Base-by-base conservation (phyloP, 2,329 filamentous ascomycete species). In the Pseudocercospora ulei region DNA sequence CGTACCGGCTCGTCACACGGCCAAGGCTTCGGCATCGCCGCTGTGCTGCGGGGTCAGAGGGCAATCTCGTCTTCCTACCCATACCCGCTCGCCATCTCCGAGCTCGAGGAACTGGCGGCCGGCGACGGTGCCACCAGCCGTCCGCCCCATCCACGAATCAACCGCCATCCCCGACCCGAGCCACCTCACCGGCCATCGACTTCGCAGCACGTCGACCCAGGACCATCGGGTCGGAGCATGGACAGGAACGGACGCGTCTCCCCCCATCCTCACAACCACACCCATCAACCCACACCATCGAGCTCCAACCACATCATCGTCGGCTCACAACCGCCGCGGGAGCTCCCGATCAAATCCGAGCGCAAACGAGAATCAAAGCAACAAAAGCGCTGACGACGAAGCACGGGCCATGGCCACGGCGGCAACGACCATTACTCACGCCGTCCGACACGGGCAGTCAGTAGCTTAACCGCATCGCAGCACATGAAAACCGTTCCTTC, bases 311-410 rank as follows among this genome's bases (percentile, higher is more conserved):
- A 26, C 24, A 6, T 7, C 7, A 4, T 9, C 24, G 4, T 26
- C 24, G 24, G n/a, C 24, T 26, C 24, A 26, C n/a, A 26, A 26
- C 24, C 12, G 7, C n/a, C 24, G 24, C 24, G n/a, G n/a, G n/a
- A 26, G 12, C 24, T 26, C 24, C 4, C 5, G 24, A 6, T 26
- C 24, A n/a, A n/a, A n/a, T n/a, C n/a, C n/a, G n/a, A n/a, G n/a
- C n/a, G n/a, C n/a, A n/a, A n/a, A n/a, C n/a, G n/a, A n/a, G n/a
- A n/a, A n/a, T n/a, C n/a, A n/a, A n/a, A n/a, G n/a, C n/a, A n/a
- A n/a, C n/a, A n/a, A n/a, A n/a, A n/a, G n/a, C n/a, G n/a, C n/a
- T n/a, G n/a, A n/a, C n/a, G n/a, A n/a, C n/a, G n/a, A n/a, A n/a
- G n/a, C n/a, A n/a, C n/a, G n/a, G n/a, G n/a, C n/a, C n/a, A n/a